Evolutionary conservation across 345 rosid species (phyloP), one percentile per base, ranked within the genome.

Genomic region (Carallia brachiata): DNA sequence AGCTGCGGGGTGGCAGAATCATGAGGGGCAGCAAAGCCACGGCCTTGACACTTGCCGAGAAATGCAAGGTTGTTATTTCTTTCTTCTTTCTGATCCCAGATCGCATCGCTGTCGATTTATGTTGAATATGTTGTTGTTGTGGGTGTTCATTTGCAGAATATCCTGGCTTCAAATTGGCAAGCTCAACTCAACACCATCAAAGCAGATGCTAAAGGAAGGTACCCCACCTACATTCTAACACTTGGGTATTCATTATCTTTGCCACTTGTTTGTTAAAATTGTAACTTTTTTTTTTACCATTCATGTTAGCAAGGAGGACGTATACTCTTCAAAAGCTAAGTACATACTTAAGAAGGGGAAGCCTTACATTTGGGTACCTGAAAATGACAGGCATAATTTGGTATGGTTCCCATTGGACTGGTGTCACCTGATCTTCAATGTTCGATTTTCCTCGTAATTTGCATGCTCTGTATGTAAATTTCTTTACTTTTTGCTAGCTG

Each of bases 121-220:
- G 2, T 40, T 40, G 48, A 40, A 40, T 40, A 40, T 12, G 48
- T 2, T 40, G 15, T 40, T 10, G 15, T 40, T 39, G 10, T 66
- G 53, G 50, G 53, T 66, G 6, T 13, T 68, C 27, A 50, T 34
- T 34, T 73, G 81, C 86, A 93, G 97, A 91, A 70, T 70, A 82
- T 93, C 77, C 71, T 89, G 76, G 90, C 81, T 17, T 87, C 98
- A 54, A 93, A 84, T 78, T 93, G 98, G 94, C 88, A 83, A 80
- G 93, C 90, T 39, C 73, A 76, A 36, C 87, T 93, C 28, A 83
- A 85, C 47, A 90, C 98, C 62, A 77, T 93, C 82, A 88, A 88
- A 79, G 89, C 97, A 32, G 94, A 91, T 70, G 86, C 89, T 75
- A 78, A 85, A 77, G 96, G 93, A 79, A 93, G 97, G 98, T 93